Evolutionary conservation across 2,329 filamentous ascomycete genomes (phyloP).

Genomic region (Septoria linicola): DNA sequence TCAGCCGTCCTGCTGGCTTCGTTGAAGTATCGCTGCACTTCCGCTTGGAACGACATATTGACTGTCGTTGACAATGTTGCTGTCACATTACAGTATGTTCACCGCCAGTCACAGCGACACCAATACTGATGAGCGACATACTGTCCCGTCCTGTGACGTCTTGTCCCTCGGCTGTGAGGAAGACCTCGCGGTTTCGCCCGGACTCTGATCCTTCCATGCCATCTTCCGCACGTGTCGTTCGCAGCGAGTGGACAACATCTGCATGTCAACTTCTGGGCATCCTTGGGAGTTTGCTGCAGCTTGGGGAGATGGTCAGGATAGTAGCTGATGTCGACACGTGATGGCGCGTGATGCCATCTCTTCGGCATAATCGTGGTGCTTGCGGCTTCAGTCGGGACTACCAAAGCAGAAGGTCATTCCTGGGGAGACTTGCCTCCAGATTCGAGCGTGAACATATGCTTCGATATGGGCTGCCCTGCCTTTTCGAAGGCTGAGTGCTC

Average conservation of each 20-base stretch:
- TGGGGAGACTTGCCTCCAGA: not conserved
- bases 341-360: too few species aligned
- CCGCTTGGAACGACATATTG: conserved; percentile 11
- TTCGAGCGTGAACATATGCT: not conserved
- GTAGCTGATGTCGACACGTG: too few species aligned
- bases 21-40: conserved; percentile 12
- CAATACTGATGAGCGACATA: not conserved
- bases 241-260: not conserved
- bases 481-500: not conserved
- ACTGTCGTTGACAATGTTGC: not conserved
- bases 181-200: not conserved
- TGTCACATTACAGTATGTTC: not conserved
- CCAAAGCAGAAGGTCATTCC: too few species aligned
- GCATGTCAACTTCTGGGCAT: too few species aligned
- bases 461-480: not conserved
- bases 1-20: conserved; percentile 1
- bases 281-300: too few species aligned
- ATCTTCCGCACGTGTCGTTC: not conserved
- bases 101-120: not conserved
- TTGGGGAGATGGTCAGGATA: too few species aligned
- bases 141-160: not conserved
- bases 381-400: too few species aligned
- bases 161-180: not conserved
- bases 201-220: not conserved
- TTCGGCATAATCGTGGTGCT: too few species aligned